Evolutionary conservation across 2,329 filamentous ascomycete species (phyloP), one percentile per base, ranked within the genome.

Genomic region (Ustulina deusta): DNA sequence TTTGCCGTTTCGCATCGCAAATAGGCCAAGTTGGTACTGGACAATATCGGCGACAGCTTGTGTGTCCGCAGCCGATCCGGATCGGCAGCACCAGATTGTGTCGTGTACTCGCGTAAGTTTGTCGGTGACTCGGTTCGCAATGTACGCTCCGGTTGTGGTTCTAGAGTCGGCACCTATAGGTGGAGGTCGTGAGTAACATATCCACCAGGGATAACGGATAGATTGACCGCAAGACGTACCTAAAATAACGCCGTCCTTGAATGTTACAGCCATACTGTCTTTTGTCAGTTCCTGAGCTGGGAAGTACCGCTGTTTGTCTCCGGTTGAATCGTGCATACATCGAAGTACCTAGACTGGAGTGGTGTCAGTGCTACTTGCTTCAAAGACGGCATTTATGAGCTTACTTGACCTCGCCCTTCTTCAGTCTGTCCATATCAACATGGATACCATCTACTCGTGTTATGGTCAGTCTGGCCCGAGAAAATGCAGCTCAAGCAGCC

Each of bases 81-180:
- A 98, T 78, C 96, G 91, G 85, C 96, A 99, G 85, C 96, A 99
- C 96, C 96, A 99, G 83, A 99, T 98, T 67, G 95, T 98, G 82
- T 99, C 96, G 84, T 97, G 93, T 69, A 99, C 95, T 85, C 94
- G 92, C 77, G 96, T 99, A 80, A 99, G 90, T 87, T 99, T 99
- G 87, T 99, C 96, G 72, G 96, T 99, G 73, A 99, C 96, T 86
- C 96, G 91, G 83, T 99, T 99, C 76, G 96, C 96, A 79, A 99
- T 98, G 87, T 98, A 99, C 75, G 95, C 90, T 77, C 96, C 96
- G 63, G 95, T 99, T 54, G 96, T 99, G 73, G 96, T 99, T 85
- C 96, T 90, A 78, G 94, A 97, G 82, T 99, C 96, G 76, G 96
- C 96, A 73, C 96, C 93, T 90, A 65, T 52, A 61, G 10, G 51